A percentile compares a stretch with the other conserved stretches of the same genome.
Evolutionary conservation across 768 basidiomycete species (phyloP).

Genomic region (Pleurotus tuber-regium): DNA sequence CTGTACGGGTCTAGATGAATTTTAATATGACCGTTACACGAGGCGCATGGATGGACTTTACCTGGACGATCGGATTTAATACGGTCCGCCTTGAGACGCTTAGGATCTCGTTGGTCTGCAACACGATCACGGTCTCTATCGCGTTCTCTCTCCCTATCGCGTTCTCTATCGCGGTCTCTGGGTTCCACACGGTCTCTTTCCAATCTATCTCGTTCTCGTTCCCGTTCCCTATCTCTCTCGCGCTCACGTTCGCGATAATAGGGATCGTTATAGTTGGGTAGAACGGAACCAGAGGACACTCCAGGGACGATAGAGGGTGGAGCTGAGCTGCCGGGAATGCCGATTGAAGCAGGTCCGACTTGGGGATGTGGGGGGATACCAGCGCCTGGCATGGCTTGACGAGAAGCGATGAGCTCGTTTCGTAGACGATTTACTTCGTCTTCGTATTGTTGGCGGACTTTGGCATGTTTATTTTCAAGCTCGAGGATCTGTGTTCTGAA

Average conservation of each 20-base stretch:
- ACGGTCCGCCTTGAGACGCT: slow-evolving; percentile 48
- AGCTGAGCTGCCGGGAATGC: slow-evolving; percentile 21
- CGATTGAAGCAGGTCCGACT: slow-evolving; percentile 26
- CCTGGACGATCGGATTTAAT: slow-evolving; percentile 34
- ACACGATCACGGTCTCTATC: slow-evolving; percentile 44
- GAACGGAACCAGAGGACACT: slow-evolving; percentile 14
- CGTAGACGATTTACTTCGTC: slow-evolving; percentile 76
- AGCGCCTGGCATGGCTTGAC: slow-evolving; percentile 27
- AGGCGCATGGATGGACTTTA: slow-evolving; percentile 14
- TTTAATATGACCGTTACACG: too few relatives aligned
- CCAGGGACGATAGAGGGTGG: slow-evolving; percentile 14
- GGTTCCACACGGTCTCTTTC: slow-evolving; percentile 1
- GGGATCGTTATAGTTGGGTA: slow-evolving; percentile 19
- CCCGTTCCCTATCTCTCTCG: neutral
- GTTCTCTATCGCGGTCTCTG: slow-evolving; percentile 18
- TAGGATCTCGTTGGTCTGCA: slow-evolving; percentile 50
- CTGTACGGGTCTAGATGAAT: slow-evolving; percentile 35
- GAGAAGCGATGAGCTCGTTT: slow-evolving; percentile 57
- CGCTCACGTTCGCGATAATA: slow-evolving; percentile 17
- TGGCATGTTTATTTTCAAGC: slow-evolving; percentile 84
- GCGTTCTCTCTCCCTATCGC: slow-evolving; percentile 28
- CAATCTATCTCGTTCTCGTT: slow-evolving; percentile 1
- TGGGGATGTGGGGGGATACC: slow-evolving; percentile 30
- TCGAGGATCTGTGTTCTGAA: slow-evolving; percentile 91
- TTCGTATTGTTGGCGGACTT: slow-evolving; percentile 85